Conservation (phyloP, 345 rosid species). For the Clausena lansium region DNA sequence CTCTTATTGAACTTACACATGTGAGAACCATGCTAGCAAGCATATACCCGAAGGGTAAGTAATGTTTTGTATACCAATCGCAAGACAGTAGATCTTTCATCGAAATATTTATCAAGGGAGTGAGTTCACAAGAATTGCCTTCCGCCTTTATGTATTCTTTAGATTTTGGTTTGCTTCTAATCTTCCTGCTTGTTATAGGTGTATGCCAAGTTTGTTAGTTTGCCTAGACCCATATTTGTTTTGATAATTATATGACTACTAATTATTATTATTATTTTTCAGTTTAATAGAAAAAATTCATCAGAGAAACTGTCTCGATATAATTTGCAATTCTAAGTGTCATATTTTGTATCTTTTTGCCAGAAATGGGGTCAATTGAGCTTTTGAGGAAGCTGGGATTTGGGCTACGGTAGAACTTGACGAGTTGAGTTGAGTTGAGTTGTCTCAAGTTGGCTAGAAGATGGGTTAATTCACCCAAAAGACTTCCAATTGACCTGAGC, state of each 20-base stretch:
- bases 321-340: background rate
- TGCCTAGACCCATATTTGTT: background rate
- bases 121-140: too few relatives aligned
- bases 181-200: background rate
- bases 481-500: too few relatives aligned
- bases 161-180: background rate
- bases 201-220: background rate
- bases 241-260: background rate
- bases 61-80: constrained; percentile 1
- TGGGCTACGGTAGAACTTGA: background rate
- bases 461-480: too few relatives aligned
- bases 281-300: background rate
- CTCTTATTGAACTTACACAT: background rate
- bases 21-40: constrained; percentile 8
- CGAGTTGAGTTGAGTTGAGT: too few relatives aligned
- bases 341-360: background rate
- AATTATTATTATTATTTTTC: background rate
- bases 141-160: background rate
- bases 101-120: too few relatives aligned
- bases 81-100: background rate
- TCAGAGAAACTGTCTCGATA: background rate
- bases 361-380: background rate
- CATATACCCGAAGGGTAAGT: constrained; percentile 17
- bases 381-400: background rate
- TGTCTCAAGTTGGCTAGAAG: too few relatives aligned